phyloP scores from a whole-genome alignment of 768 basidiomycete genomes.

The Lactifluus subvellereus region DNA sequence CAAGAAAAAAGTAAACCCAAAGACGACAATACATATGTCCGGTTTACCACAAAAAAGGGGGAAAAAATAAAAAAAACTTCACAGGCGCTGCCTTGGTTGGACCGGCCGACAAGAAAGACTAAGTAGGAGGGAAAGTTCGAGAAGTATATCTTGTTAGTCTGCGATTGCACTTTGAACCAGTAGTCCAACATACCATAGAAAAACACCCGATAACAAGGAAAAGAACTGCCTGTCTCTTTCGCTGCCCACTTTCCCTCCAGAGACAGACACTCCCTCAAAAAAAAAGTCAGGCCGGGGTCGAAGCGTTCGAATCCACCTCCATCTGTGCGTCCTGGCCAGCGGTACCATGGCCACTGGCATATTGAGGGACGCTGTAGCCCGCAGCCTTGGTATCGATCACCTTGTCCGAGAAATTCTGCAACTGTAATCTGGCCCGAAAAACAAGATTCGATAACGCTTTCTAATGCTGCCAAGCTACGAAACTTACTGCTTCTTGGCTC shows the following conservation, averaged over 20 bases:
- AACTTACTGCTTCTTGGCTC: constrained; percentile 55
- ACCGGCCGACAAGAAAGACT: constrained; percentile 8
- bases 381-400: constrained; percentile 33
- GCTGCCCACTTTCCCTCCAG: neutral
- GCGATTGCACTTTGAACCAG: constrained; percentile 30
- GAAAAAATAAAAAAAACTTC: neutral
- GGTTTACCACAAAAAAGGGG: neutral
- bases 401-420: constrained; percentile 46
- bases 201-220: too few relatives aligned
- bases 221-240: too few relatives aligned
- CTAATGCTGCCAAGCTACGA: neutral
- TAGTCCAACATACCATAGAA: neutral
- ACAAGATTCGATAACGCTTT: neutral
- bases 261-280: too few relatives aligned
- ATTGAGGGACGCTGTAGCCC: constrained; percentile 16
- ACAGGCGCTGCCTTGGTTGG: constrained; percentile 18
- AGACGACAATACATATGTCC: constrained; percentile 7
- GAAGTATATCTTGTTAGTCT: neutral
- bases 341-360: neutral
- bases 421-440: constrained; percentile 40
- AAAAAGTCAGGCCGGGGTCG: constrained; percentile 46
- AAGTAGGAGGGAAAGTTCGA: neutral
- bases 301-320: constrained; percentile 73
- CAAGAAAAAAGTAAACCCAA: constrained; percentile 4
- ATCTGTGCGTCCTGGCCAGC: constrained; percentile 37